Percentiles rank a stretch among this genome's conserved stretches.
phyloP scores from a whole-genome alignment of 106 monocot species.

The Allium fistulosum region DNA sequence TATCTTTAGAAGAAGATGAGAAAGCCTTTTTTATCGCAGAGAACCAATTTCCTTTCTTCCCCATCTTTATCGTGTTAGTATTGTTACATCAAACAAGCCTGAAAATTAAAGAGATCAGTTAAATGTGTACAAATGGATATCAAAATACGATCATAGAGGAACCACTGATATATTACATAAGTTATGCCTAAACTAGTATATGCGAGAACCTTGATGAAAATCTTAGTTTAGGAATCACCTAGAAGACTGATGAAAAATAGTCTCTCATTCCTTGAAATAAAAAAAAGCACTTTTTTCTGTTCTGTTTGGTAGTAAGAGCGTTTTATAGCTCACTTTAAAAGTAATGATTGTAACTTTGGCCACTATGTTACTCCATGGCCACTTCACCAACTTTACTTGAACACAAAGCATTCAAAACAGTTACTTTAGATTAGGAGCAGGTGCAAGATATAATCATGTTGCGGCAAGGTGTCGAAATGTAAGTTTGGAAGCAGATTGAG shows the following conservation, averaged over 20 bases:
- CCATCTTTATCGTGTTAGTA: constrained; percentile 48
- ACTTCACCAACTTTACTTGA: constrained; percentile 62
- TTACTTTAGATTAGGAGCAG: not conserved
- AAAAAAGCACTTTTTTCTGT: not conserved
- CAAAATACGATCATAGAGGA: not conserved
- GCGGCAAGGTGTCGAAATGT: too few species aligned
- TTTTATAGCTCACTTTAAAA: constrained; percentile 7
- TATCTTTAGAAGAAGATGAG: constrained; percentile 49
- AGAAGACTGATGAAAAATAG: not conserved
- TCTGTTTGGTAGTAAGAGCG: constrained; percentile 17
- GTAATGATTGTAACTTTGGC: constrained; percentile 23
- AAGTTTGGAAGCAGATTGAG: too few species aligned
- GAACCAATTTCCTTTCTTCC: constrained; percentile 85
- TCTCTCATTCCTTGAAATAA: not conserved
- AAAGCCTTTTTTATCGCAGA: constrained; percentile 68
- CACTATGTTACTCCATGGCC: constrained; percentile 45
- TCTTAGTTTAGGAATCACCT: not conserved
- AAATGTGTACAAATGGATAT: too few species aligned
- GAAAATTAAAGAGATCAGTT: not conserved
- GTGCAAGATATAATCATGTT: too few species aligned
- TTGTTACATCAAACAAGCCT: not conserved
- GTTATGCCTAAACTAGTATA: not conserved
- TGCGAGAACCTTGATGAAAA: not conserved
- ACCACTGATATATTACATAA: not conserved
- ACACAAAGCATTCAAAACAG: constrained; percentile 30